phyloP scores from a whole-genome alignment of 2,329 filamentous ascomycete species.

The Orbilia javanica region DNA sequence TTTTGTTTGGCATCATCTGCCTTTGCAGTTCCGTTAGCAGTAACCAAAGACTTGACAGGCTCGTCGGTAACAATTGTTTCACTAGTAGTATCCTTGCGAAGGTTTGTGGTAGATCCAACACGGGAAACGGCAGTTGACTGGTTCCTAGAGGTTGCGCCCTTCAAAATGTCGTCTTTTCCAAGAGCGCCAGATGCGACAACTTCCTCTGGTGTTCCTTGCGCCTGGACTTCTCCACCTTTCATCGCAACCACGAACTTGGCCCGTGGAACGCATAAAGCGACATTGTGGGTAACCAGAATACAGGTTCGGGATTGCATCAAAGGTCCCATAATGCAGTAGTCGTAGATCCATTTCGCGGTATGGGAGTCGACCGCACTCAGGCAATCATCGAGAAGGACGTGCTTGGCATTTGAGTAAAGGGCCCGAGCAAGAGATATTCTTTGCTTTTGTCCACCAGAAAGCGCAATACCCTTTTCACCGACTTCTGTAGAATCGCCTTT shows the following conservation, averaged over 20 bases:
- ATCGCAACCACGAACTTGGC: conserved; percentile 85
- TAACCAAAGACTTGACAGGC: conserved; percentile 43
- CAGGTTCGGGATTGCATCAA: conserved; percentile 91
- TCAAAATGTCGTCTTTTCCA: conserved; percentile 76
- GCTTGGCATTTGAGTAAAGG: conserved; percentile 93
- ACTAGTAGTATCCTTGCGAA: conserved; percentile 25
- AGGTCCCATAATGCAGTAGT: conserved; percentile 87
- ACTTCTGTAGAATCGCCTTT: conserved; percentile 92
- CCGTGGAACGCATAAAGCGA: conserved; percentile 84
- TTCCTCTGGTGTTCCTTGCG: conserved; percentile 81
- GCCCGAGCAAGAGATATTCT: conserved; percentile 96
- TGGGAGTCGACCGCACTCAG: conserved; percentile 97
- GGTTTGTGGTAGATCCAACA: conserved; percentile 64
- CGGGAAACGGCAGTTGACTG: conserved; percentile 78
- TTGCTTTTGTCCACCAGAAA: conserved; percentile 97
- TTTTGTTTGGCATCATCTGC: conserved; percentile 68
- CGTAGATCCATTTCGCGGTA: conserved; percentile 98
- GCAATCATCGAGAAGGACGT: conserved; percentile 93
- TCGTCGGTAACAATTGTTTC: conserved; percentile 34
- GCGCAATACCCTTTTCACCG: conserved; percentile 95
- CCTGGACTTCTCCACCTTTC: conserved; percentile 83
- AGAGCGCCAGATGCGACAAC: conserved; percentile 89
- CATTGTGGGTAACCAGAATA: conserved; percentile 94
- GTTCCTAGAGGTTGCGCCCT: conserved; percentile 72
- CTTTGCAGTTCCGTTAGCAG: conserved; percentile 62